Evolutionary conservation across 1,284 basidiomycete genomes (phyloP).

Genomic region (Cystobasidium pallidum): DNA sequence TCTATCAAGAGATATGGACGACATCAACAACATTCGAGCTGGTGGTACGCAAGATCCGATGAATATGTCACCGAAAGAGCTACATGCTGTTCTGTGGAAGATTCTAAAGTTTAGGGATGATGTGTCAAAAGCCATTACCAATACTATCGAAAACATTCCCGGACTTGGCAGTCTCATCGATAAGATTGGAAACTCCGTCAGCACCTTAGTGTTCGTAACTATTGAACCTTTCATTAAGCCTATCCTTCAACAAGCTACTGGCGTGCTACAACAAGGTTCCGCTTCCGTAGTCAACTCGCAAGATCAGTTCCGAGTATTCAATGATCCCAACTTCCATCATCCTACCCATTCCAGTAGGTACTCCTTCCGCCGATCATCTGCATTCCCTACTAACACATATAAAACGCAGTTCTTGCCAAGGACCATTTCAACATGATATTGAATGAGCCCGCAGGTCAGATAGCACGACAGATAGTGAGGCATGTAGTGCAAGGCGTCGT

Average conservation of each 20-base stretch:
- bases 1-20: slow-evolving; percentile 70
- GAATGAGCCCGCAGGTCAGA: slow-evolving; percentile 57
- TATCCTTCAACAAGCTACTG: slow-evolving; percentile 51
- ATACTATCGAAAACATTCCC: slow-evolving; percentile 72
- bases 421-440: slow-evolving; percentile 54
- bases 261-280: slow-evolving; percentile 54
- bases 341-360: slow-evolving; percentile 41
- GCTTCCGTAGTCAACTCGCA: slow-evolving; percentile 55
- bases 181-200: slow-evolving; percentile 68
- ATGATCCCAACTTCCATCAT: slow-evolving; percentile 52
- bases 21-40: slow-evolving; percentile 67
- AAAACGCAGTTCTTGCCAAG: slow-evolving; percentile 52
- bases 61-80: slow-evolving; percentile 84
- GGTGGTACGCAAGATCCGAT: slow-evolving; percentile 61
- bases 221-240: slow-evolving; percentile 55
- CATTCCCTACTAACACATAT: background rate
- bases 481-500: slow-evolving; percentile 69
- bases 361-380: background rate
- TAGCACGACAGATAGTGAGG: slow-evolving; percentile 61
- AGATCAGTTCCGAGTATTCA: slow-evolving; percentile 51
- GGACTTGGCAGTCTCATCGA: slow-evolving; percentile 70
- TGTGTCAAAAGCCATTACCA: slow-evolving; percentile 72
- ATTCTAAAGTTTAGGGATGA: slow-evolving; percentile 83
- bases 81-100: slow-evolving; percentile 81
- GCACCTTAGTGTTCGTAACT: slow-evolving; percentile 56